Base-by-base conservation (phyloP, 129 eudicot species). In the Oenanthe sinensis region DNA sequence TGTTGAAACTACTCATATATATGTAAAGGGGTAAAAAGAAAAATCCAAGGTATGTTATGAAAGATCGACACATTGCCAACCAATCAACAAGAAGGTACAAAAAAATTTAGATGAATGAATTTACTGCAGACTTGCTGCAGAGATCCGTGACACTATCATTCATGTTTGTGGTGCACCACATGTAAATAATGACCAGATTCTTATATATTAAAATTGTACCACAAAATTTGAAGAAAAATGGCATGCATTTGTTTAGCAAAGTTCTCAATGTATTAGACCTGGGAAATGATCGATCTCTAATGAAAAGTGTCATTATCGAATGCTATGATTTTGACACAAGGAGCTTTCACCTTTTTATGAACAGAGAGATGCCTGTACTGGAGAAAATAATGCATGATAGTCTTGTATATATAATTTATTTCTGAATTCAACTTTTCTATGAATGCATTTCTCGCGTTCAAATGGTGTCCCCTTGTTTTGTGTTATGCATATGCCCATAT, bases 161-260 rank as follows among this genome's bases (percentile, higher is more conserved):
- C 58, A 74, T 46, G 43, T n/a, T 74, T 79, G 47, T 69, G 77
- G 69, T 47, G 82, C 82, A 79, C 77, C 77, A 69, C 49, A 19
- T 22, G 24, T 26, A 13, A 79, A 69, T 79, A 69, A 47, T 58
- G 28, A 10, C 17, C 22, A 4, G 40, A 67, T 54, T 12, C 8
- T 1, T 67, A 60, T 33, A 37, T 69, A 69, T 22, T 0, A 8
- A 3, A 15, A n/a, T 42, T 37, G 72, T 37, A 30, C 72, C 39
- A 6, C 0, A 20, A 46, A 79, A 48, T 5, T 22, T 5, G 37
- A 47, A 45, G 45, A 71, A 48, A 79, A 79, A 46, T 42, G 9
- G 28, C 24, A 47, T 74, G 52, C 30, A 44, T 74, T 28, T 45
- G 37, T n/a, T 74, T 45, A 20, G 37, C 30, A 45, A 42, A 73